Base-by-base conservation (phyloP, 2,329 filamentous ascomycete species). In the Fusarium succisae region DNA sequence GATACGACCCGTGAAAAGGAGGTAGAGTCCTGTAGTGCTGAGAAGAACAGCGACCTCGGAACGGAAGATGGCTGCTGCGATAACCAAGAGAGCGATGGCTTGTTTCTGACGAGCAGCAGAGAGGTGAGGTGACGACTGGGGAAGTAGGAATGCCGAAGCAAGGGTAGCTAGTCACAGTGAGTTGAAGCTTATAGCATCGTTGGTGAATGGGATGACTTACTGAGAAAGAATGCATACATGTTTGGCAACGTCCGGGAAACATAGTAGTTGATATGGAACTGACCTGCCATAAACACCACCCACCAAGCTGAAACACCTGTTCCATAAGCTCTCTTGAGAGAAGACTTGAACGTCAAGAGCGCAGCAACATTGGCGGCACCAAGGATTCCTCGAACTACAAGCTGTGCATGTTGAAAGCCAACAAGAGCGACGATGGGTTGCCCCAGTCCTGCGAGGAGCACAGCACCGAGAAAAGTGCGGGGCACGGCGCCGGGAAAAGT, bases 261-360 rank as follows among this genome's bases (percentile, higher is more conserved):
- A 85, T 99, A 99, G 83, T 94, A 99, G 70, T 96, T 88, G 70
- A 97, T 85, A 83, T 99, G 96, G 79, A 99, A 99, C 82, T 98
- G 96, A 81, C 91, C 92, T 3, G 90, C 89, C 79, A 95, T 92
- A 61, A 98, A 87, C 44, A 94, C 70, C 8, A 92, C 83, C 84
- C 93, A 99, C 95, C 96, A 98, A 63, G 91, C 87, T 9, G 90
- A 92, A 8, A 91, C 89, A 9, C 86, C 86, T 35, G 82, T 84
- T 20, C 96, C 96, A 82, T 92, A 96, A 7, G 91, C 90, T 47
- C 83, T 87, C 38, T 86, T 87, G 30, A 98, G 85, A 4, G 89
- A 89, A 15, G 84, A 82, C 41, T 89, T 89, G 78, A 96, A 94
- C 8, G 87, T 85, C 26, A 93, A 79, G 51, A 99, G 84, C 6